Conservation (phyloP, 176 grass and related monocot genomes). For the Avena atlantica region DNA sequence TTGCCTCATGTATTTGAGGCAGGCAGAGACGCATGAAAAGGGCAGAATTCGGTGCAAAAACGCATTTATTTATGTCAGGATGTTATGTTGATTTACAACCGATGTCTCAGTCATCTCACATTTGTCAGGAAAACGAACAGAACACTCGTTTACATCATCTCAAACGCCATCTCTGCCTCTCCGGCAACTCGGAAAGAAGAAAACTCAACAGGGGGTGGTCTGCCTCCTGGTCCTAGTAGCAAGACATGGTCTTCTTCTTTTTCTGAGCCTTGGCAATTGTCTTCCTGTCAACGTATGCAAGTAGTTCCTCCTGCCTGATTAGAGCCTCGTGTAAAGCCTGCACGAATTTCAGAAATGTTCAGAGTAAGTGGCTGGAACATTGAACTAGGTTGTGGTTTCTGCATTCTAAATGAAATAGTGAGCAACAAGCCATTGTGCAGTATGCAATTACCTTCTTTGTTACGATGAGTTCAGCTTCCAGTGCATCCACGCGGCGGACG, state of each 20-base stretch:
- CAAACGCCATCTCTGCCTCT: conserved; percentile 40
- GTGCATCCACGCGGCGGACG: conserved; percentile 88
- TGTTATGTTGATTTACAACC: conserved; percentile 53
- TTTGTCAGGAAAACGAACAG: conserved; percentile 37
- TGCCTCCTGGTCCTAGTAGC: conserved; percentile 56
- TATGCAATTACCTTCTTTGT: conserved; percentile 85
- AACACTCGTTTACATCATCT: conserved; percentile 39
- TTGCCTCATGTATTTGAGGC: not conserved
- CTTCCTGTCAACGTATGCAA: conserved; percentile 84
- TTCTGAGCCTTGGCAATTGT: conserved; percentile 74
- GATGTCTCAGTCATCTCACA: conserved; percentile 23
- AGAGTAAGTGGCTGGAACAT: not conserved
- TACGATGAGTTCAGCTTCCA: conserved; percentile 97
- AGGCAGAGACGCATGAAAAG: not conserved
- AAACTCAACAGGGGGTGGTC: not conserved
- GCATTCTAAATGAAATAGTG: not conserved
- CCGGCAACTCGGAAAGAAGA: conserved; percentile 14
- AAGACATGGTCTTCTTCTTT: conserved; percentile 68
- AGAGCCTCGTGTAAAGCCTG: conserved; percentile 94
- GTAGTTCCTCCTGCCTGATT: conserved; percentile 95
- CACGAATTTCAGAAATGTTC: conserved; percentile 12
- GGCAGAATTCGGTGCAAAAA: conserved; percentile 3
- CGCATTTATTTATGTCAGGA: conserved; percentile 49
- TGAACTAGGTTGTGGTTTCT: not conserved
- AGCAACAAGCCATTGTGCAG: conserved; percentile 5